A percentile compares a stretch with the other conserved stretches of the same genome.
Conservation (phyloP, 2,329 filamentous ascomycete species). For the Colletotrichum sp. region DNA sequence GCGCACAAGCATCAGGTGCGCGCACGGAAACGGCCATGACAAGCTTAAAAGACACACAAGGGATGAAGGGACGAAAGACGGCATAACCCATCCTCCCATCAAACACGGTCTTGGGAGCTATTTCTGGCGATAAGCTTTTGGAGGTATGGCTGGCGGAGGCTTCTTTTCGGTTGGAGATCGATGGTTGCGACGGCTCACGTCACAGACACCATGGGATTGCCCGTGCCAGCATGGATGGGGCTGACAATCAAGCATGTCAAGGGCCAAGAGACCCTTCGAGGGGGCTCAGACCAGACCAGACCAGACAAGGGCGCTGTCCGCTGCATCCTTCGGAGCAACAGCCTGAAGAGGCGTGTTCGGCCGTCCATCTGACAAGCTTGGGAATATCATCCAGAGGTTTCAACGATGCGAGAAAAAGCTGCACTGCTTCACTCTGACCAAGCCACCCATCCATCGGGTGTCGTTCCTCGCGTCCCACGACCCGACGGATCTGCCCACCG, state of each 20-base stretch:
- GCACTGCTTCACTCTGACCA: not conserved
- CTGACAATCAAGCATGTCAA: not conserved
- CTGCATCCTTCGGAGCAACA: conserved; percentile 10
- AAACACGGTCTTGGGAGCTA: not conserved
- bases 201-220: conserved; percentile 12
- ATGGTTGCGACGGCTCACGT: conserved; percentile 21
- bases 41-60: conserved; percentile 18
- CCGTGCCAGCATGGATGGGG: conserved; percentile 13
- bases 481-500: not conserved
- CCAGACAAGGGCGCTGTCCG: not conserved
- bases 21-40: conserved; percentile 9
- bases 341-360: not conserved
- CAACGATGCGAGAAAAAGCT: not conserved
- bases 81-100: not conserved
- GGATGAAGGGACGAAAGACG: conserved; percentile 1
- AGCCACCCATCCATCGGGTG: not conserved
- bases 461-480: not conserved
- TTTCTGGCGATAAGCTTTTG: conserved; percentile 20
- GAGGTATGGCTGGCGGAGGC: not conserved
- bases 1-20: not conserved
- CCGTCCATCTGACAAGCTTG: not conserved
- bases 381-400: not conserved
- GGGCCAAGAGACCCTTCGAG: not conserved
- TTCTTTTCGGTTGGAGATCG: conserved; percentile 6
- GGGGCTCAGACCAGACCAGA: not conserved